These are phyloP conservation scores for Sporothrix schenckii DNA, from an alignment of 2,329 filamentous ascomycete genomes.

Conservation along the genomic window DNA sequence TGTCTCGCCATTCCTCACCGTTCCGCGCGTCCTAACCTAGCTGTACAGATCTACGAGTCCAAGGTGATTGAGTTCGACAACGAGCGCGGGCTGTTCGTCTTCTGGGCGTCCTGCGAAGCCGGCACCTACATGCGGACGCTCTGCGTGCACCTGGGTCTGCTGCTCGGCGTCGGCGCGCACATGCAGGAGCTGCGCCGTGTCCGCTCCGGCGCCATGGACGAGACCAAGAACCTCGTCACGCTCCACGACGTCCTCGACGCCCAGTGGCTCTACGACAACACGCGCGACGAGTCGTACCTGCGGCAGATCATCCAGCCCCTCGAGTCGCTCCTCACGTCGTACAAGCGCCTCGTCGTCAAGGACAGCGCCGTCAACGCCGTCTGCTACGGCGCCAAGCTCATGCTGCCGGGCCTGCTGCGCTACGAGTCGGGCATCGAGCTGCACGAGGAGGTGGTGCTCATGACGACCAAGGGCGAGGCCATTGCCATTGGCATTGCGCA, in stretches of 20 bases:
- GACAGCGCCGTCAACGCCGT: constrained; percentile 95
- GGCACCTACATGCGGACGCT: constrained; percentile 99
- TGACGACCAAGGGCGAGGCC: constrained; percentile 99
- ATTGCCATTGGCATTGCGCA: constrained; percentile 95
- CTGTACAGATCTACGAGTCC: constrained; percentile 78
- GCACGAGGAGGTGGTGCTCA: constrained; percentile 94
- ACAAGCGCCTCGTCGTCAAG: constrained; percentile 98
- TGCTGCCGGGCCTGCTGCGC: constrained; percentile 93
- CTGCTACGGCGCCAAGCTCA: constrained; percentile 97
- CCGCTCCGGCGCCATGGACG: constrained; percentile 91
- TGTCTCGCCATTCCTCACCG: neutral
- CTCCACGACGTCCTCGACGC: constrained; percentile 95
- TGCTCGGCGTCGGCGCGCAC: constrained; percentile 63
- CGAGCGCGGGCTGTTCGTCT: constrained; percentile 93
- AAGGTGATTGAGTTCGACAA: constrained; percentile 98
- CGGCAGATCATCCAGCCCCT: constrained; percentile 89
- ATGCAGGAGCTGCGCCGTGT: constrained; percentile 98
- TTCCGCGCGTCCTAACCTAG: neutral
- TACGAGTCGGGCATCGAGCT: constrained; percentile 67
- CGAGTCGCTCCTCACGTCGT: constrained; percentile 86
- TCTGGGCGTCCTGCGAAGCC: constrained; percentile 99
- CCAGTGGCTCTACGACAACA: constrained; percentile 95
- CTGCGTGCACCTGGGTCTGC: constrained; percentile 81
- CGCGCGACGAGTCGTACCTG: constrained; percentile 89
- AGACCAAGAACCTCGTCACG: constrained; percentile 85